phyloP scores from a whole-genome alignment of 2,329 filamentous ascomycete species.

The Cladosporium sp. region DNA sequence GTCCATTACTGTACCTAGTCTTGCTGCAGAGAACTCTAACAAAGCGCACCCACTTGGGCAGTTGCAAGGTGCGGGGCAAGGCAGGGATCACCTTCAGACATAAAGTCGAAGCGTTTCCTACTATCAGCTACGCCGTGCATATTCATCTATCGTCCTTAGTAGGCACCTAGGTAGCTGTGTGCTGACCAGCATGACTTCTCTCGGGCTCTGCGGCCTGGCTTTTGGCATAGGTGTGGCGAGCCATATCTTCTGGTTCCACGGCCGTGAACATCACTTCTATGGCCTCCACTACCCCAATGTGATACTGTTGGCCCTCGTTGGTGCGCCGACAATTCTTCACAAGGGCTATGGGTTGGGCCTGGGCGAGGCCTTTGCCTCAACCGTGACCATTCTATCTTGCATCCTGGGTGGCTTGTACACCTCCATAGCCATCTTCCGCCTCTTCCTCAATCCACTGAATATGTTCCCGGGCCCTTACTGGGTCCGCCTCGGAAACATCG shows the following conservation, averaged over 20 bases:
- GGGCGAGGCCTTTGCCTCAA: constrained; percentile 13
- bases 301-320: constrained; percentile 20
- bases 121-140: too few relatives aligned
- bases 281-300: constrained; percentile 21
- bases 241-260: constrained; percentile 24
- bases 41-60: too few relatives aligned
- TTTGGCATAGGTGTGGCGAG: constrained; percentile 17
- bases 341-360: constrained; percentile 17
- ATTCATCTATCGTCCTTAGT: too few relatives aligned
- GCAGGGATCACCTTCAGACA: neutral
- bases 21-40: too few relatives aligned
- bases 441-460: constrained; percentile 32
- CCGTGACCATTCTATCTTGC: constrained; percentile 13
- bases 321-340: constrained; percentile 15
- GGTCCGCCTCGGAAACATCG: constrained; percentile 30
- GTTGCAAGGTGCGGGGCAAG: neutral
- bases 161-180: too few relatives aligned
- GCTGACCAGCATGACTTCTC: neutral
- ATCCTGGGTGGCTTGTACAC: constrained; percentile 24
- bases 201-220: neutral
- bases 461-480: constrained; percentile 33
- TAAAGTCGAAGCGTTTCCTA: neutral
- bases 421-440: constrained; percentile 36
- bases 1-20: too few relatives aligned
- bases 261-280: constrained; percentile 28